These are phyloP conservation scores for Hypoxylon sp. DNA, from an alignment of 2,329 filamentous ascomycete genomes.

Conservation along the genomic window DNA sequence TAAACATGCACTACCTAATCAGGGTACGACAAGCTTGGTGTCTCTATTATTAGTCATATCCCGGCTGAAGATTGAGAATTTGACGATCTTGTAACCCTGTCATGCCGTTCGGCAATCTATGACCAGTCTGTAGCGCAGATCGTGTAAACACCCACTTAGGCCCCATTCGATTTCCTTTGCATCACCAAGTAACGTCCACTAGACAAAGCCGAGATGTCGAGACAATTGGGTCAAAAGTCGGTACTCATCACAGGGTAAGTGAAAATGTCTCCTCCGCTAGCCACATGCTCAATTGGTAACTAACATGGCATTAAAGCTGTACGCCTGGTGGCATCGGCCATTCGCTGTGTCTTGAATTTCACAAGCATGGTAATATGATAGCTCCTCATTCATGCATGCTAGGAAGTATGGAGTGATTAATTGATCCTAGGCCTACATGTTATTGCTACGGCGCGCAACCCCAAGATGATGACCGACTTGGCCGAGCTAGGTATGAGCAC, in stretches of 20 bases:
- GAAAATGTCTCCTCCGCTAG: background rate
- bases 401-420: conserved; percentile 5
- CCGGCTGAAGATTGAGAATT: conserved; percentile 2
- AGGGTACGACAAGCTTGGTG: background rate
- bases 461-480: conserved; percentile 62
- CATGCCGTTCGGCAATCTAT: conserved; percentile 18
- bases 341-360: conserved; percentile 65
- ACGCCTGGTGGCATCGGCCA: conserved; percentile 70
- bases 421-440: conserved; percentile 62
- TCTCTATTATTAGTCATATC: conserved; percentile 1
- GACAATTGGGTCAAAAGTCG: conserved; percentile 9
- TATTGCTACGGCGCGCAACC: conserved; percentile 67
- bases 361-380: conserved; percentile 52
- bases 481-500: conserved; percentile 62
- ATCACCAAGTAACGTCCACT: background rate
- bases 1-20: conserved; percentile 11
- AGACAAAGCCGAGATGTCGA: conserved; percentile 11
- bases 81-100: conserved; percentile 9
- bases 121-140: conserved; percentile 12
- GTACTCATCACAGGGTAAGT: conserved; percentile 22
- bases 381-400: background rate
- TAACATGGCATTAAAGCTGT: conserved; percentile 58
- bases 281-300: background rate
- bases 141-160: conserved; percentile 14
- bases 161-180: conserved; percentile 5